Conservation (phyloP, 805 yeast species). For the Candida maesae region DNA sequence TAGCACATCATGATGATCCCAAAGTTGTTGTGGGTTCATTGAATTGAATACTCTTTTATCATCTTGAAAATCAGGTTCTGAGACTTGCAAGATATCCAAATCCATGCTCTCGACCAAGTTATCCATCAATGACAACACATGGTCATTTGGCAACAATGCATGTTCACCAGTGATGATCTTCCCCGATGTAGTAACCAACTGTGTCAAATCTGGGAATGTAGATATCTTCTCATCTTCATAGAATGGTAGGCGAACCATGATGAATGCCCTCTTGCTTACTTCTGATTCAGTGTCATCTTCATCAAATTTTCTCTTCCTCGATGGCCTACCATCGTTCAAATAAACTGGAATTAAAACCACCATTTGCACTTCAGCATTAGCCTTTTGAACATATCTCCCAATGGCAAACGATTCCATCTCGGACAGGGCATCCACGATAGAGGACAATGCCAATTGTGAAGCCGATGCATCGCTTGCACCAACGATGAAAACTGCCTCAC, state of each 20-base stretch:
- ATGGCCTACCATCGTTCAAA: slow-evolving; percentile 21
- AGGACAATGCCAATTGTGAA: slow-evolving; percentile 41
- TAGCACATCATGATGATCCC: slow-evolving; percentile 21
- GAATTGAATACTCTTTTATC: slow-evolving; percentile 20
- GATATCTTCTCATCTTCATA: slow-evolving; percentile 71
- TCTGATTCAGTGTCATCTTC: slow-evolving; percentile 14
- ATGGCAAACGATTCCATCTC: slow-evolving; percentile 47
- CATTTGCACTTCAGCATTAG: slow-evolving; percentile 44
- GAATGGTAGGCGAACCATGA: slow-evolving; percentile 59
- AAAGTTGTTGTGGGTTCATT: slow-evolving; percentile 3
- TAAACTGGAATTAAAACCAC: slow-evolving; percentile 53
- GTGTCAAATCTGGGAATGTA: slow-evolving; percentile 39
- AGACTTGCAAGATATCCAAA: slow-evolving; percentile 28
- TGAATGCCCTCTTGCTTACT: slow-evolving; percentile 35
- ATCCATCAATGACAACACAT: slow-evolving; percentile 41
- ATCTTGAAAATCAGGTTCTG: slow-evolving; percentile 24
- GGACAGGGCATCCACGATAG: slow-evolving; percentile 50
- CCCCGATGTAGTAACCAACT: slow-evolving; percentile 32
- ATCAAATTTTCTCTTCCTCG: slow-evolving; percentile 24
- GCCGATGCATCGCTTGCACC: slow-evolving; percentile 34
- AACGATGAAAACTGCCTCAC: slow-evolving; percentile 54
- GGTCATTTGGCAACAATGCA: slow-evolving; percentile 32
- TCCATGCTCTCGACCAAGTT: slow-evolving; percentile 42
- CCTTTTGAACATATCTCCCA: slow-evolving; percentile 58
- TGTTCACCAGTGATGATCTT: slow-evolving; percentile 23